Evolutionary conservation across 441 rosid genomes (phyloP), one percentile per base, ranked within the genome.

Genomic region (Caryocar brasiliense): DNA sequence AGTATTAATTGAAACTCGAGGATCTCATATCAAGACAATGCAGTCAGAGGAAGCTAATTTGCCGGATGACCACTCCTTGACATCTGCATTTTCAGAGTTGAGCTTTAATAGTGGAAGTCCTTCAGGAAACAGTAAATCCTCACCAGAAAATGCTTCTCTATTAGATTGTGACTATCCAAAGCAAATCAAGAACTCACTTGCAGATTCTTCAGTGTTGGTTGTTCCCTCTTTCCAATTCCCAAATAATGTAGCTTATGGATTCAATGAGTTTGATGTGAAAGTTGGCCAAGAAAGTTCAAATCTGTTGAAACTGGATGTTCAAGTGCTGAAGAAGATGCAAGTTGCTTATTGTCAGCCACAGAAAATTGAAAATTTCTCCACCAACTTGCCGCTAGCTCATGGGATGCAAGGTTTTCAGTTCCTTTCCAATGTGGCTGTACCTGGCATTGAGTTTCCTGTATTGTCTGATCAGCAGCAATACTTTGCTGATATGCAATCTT

Each of bases 31-130:
- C 48, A 62, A 70, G 45, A 65, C 65, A 47, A 50, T 62, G 60
- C 75, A 54, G 9, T 48, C 45, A 7, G 61, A 67, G 60, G 81
- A 72, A 53, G 55, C 74, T 8, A 65, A 66, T 47, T 64, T 79
- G 40, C 87, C 80, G 0, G 74, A 77, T 64, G 86, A 74, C 59
- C 74, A 60, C 6, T 54, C 76, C 39, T 76, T 86, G 58, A 67
- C 77, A 46, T 71, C 81, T 54, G 70, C 86, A 45, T 75, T 82
- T 68, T 50, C 70, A 35, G 79, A 75, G 22, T 45, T 74, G 44
- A 73, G 64, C 56, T 68, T 78, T 29, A 62, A 47, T 50, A 47
- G 61, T 49, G 74, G 71, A 29, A 37, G 60, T 30, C 61, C 47
- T 28, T 51, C 58, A 54, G 53, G 47, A 12, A 64, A 64, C 57